phyloP scores from a whole-genome alignment of 2,329 filamentous ascomycete genomes.

The Fusarium sp. region DNA sequence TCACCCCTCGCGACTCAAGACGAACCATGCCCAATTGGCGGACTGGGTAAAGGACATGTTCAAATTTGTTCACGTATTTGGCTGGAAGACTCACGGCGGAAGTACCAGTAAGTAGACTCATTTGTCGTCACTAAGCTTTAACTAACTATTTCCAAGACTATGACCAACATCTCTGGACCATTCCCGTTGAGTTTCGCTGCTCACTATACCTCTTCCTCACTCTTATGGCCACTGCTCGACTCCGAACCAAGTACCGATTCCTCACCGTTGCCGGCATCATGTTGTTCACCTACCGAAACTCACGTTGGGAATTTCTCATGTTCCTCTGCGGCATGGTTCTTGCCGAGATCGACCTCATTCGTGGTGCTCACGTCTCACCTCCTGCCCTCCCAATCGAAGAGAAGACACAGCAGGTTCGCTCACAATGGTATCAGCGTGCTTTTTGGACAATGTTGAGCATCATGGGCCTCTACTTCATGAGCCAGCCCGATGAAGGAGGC shows the following conservation, averaged over 20 bases:
- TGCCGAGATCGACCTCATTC: constrained; percentile 69
- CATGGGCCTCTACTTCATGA: constrained; percentile 66
- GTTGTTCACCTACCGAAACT: constrained; percentile 63
- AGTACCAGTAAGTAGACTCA: constrained; percentile 57
- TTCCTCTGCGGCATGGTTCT: constrained; percentile 70
- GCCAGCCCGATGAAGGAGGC: constrained; percentile 56
- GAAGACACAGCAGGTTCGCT: constrained; percentile 25
- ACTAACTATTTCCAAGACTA: constrained; percentile 54
- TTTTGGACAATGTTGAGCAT: constrained; percentile 63
- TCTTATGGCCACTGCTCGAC: constrained; percentile 64
- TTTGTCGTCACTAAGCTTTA: background rate
- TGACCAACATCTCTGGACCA: constrained; percentile 75
- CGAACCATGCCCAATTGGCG: constrained; percentile 57
- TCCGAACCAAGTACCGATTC: constrained; percentile 61
- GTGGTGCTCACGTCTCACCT: constrained; percentile 60
- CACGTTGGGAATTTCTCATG: constrained; percentile 69
- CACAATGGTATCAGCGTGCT: constrained; percentile 32
- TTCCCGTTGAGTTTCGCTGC: constrained; percentile 72
- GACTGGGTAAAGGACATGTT: constrained; percentile 66
- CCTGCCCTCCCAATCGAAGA: constrained; percentile 48
- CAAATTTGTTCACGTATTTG: constrained; percentile 66
- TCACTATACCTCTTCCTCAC: constrained; percentile 71
- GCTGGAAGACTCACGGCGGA: constrained; percentile 65
- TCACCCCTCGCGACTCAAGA: constrained; percentile 60
- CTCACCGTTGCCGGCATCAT: constrained; percentile 59